Percentiles rank a stretch among this genome's conserved stretches.
Conservation (phyloP, 441 rosid genomes). For the Populus hybrid region DNA sequence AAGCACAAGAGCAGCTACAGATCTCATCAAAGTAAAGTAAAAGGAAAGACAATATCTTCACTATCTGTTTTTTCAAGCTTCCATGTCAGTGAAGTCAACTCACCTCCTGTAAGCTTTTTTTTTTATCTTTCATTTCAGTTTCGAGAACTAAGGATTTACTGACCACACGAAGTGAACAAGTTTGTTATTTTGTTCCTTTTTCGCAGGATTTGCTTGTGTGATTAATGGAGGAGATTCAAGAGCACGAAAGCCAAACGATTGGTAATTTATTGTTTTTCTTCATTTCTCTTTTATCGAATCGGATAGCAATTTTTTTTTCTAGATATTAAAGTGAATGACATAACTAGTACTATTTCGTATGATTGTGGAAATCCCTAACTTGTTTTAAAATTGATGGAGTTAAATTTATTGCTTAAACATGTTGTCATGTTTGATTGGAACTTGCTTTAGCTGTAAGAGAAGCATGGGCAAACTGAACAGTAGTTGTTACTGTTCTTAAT, state of each 20-base stretch:
- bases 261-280: constrained; percentile 27
- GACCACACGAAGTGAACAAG: not conserved
- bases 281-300: not conserved
- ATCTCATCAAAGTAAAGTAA: not conserved
- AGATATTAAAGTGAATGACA: not conserved
- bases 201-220: not conserved
- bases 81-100: not conserved
- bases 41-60: not conserved
- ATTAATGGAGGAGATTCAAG: constrained; percentile 45
- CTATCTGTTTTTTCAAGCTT: not conserved
- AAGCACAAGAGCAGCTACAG: not conserved
- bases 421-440: not conserved
- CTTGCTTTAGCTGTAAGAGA: not conserved
- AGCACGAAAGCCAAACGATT: constrained; percentile 31
- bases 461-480: not conserved
- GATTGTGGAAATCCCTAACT: too few relatives aligned
- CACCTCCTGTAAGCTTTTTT: not conserved
- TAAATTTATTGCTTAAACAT: not conserved
- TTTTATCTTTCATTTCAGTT: not conserved
- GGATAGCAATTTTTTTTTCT: not conserved
- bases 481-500: not conserved
- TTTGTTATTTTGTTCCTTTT: not conserved
- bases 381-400: not conserved
- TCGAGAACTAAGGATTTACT: not conserved
- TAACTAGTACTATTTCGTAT: not conserved